These are phyloP conservation scores for Mesembryanthemum crystallinum DNA, from an alignment of 148 eudicot species.

Conservation along the genomic window DNA sequence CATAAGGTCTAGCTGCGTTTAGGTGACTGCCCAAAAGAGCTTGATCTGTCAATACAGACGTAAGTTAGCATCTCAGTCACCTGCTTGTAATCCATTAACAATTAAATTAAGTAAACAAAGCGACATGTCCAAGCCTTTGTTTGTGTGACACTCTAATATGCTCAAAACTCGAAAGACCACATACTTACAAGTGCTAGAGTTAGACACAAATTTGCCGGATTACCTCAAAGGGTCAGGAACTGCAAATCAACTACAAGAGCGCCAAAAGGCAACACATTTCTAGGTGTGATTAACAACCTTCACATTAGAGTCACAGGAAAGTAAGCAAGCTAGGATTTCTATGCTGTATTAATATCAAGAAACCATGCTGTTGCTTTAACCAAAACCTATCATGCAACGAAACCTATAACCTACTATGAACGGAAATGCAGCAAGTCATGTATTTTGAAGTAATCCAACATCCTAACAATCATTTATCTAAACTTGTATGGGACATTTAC, in stretches of 20 bases:
- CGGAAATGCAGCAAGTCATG: not conserved
- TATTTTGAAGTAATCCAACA: not conserved
- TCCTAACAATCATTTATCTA: not conserved
- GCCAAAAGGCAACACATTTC: not conserved
- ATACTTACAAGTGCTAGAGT: not conserved
- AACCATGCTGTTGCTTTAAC: not conserved
- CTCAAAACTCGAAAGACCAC: no score
- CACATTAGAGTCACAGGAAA: not conserved
- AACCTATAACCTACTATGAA: not conserved
- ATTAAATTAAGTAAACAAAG: not conserved
- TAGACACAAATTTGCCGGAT: not conserved
- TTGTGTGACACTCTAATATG: not conserved
- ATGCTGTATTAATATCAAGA: not conserved
- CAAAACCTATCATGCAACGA: not conserved
- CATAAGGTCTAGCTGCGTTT: slow-evolving; percentile 8
- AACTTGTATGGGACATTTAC: not conserved
- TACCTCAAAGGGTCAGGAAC: not conserved
- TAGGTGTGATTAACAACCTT: not conserved
- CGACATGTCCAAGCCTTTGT: not conserved
- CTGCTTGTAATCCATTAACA: not conserved
- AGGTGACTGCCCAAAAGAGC: slow-evolving; percentile 34
- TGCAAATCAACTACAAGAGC: not conserved
- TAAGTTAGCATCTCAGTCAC: slow-evolving; percentile 12
- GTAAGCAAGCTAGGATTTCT: not conserved
- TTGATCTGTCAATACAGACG: slow-evolving; percentile 45